Conservation (phyloP, 2,329 filamentous ascomycete genomes). For the Escovopsis sp. region DNA sequence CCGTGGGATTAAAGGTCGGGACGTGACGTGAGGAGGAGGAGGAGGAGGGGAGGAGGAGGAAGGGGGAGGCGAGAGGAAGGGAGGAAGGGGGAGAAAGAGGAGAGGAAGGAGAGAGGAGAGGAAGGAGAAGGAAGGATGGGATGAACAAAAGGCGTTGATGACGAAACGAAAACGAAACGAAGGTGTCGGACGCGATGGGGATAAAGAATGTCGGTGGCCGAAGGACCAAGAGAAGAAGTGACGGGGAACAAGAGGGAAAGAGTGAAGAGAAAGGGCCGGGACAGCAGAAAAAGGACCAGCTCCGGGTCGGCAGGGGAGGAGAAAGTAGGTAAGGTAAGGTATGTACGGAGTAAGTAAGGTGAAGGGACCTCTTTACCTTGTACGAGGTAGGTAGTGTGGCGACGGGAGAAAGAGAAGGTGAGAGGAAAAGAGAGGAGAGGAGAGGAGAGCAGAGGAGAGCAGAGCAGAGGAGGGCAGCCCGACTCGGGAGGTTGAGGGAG, state of each 20-base stretch:
- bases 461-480: conserved; percentile 10
- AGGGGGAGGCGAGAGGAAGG: neutral
- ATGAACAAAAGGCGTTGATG: neutral
- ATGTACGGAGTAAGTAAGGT: conserved; percentile 1
- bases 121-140: neutral
- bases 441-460: neutral
- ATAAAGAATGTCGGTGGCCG: neutral
- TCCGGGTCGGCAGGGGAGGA: neutral
- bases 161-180: conserved; percentile 2
- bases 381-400: too few relatives aligned
- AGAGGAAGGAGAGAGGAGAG: neutral
- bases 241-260: neutral
- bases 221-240: neutral
- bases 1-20: neutral
- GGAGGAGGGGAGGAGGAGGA: neutral
- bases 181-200: neutral
- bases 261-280: neutral
- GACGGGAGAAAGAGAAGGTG: neutral
- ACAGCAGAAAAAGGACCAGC: too few relatives aligned
- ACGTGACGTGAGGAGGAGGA: neutral
- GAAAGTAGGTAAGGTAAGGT: too few relatives aligned
- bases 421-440: neutral
- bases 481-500: conserved; percentile 2
- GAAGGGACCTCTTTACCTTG: neutral
- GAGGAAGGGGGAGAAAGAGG: neutral